A percentile compares a stretch with the other conserved stretches of the same genome.
These are phyloP conservation scores for Marasmius oreades DNA, from an alignment of 1,284 basidiomycete genomes.

Conservation along the genomic window DNA sequence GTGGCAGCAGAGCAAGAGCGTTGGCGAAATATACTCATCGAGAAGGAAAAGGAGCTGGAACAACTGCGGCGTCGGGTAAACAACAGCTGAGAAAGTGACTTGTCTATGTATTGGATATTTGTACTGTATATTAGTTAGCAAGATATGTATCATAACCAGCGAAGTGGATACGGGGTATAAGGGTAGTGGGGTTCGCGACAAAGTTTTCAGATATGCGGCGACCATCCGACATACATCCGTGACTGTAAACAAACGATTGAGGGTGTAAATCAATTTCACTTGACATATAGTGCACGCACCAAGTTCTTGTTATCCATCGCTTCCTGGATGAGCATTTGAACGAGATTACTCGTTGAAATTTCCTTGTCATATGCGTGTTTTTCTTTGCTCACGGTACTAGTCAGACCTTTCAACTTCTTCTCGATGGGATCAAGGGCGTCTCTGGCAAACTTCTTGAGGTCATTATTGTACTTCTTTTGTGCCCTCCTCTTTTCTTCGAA, in stretches of 20 bases:
- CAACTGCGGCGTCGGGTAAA: conserved; percentile 50
- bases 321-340: conserved; percentile 87
- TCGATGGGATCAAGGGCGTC: conserved; percentile 77
- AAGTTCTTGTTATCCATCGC: conserved; percentile 74
- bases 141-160: neutral
- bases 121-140: conserved; percentile 1
- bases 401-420: conserved; percentile 79
- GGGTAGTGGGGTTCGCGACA: no score
- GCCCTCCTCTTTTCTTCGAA: conserved; percentile 82
- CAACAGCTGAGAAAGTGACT: neutral
- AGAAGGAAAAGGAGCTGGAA: conserved; percentile 72
- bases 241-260: conserved; percentile 35
- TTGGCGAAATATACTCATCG: conserved; percentile 56
- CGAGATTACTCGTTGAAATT: conserved; percentile 80
- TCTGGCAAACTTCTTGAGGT: conserved; percentile 66
- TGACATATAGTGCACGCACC: conserved; percentile 40
- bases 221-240: conserved; percentile 87
- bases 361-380: conserved; percentile 47
- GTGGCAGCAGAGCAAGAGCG: conserved; percentile 65
- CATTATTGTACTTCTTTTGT: conserved; percentile 41
- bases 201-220: conserved; percentile 64
- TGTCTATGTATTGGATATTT: neutral
- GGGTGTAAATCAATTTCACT: conserved; percentile 3
- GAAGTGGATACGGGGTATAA: neutral
- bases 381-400: conserved; percentile 29